Percentiles rank a stretch among this genome's conserved stretches.
phyloP scores from a whole-genome alignment of 306 rosid genomes.

The Prunus mira region DNA sequence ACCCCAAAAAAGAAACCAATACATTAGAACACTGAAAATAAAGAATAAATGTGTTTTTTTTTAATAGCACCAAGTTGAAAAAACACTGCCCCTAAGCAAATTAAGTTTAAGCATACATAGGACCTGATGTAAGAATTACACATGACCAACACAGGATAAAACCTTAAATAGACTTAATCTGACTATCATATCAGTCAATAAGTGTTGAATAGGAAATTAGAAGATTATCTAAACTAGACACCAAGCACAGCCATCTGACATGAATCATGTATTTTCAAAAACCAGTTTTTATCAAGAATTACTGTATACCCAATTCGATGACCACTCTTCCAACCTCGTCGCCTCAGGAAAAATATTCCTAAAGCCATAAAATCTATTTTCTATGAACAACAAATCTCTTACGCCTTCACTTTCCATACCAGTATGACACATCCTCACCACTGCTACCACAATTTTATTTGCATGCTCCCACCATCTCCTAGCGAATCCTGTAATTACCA shows the following conservation, averaged over 20 bases:
- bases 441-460: background rate
- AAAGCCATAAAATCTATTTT: background rate
- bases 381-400: background rate
- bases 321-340: background rate
- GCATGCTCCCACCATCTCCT: background rate
- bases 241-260: background rate
- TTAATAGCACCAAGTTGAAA: background rate
- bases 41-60: conserved; percentile 4
- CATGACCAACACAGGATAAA: background rate
- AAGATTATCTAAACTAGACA: background rate
- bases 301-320: background rate
- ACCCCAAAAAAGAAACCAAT: conserved; percentile 6
- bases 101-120: background rate
- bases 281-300: background rate
- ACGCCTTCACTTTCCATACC: background rate
- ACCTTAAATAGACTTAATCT: background rate
- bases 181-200: background rate
- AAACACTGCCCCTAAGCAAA: background rate
- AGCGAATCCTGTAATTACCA: background rate
- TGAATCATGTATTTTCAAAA: background rate
- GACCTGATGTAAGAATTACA: background rate
- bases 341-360: background rate
- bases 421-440: background rate
- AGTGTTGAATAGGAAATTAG: background rate
- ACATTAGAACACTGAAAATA: conserved; percentile 7